Evolutionary conservation across 139 green algal genomes (phyloP).

Genomic region (Closterium sp.): DNA sequence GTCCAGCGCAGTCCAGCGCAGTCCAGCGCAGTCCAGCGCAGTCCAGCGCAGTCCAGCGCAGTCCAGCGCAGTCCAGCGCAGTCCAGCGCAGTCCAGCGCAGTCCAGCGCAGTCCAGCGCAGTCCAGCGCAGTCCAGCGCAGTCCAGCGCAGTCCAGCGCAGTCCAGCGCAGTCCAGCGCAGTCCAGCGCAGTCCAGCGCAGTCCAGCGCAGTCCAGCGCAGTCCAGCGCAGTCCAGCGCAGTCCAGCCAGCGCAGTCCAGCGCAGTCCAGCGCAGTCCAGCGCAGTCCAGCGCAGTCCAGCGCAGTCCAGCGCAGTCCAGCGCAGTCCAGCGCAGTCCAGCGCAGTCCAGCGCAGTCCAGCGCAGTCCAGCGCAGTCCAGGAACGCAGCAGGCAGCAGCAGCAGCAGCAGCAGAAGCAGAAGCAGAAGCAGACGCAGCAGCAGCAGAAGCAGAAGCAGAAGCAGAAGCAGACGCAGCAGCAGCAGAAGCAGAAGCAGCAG

Average conservation of each 20-base stretch:
- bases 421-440: too few species aligned
- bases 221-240: constrained; percentile 27
- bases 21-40: too few species aligned
- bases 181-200: constrained; percentile 22
- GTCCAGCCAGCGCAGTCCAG: constrained; percentile 29
- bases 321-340: constrained; percentile 29
- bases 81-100: constrained; percentile 23
- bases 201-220: constrained; percentile 31
- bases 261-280: constrained; percentile 26
- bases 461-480: too few species aligned
- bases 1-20: too few species aligned
- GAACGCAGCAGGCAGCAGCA: too few species aligned
- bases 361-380: constrained; percentile 15
- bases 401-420: too few species aligned
- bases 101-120: constrained; percentile 26
- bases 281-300: constrained; percentile 28
- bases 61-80: constrained; percentile 24
- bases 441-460: too few species aligned
- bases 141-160: constrained; percentile 32
- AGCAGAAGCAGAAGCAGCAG: too few species aligned
- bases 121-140: constrained; percentile 27
- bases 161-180: constrained; percentile 27
- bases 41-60: constrained; percentile 26
- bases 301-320: constrained; percentile 20
- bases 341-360: constrained; percentile 11